Evolutionary conservation across 1,284 basidiomycete genomes (phyloP).

Genomic region (Lentinula novae-zelandiae): DNA sequence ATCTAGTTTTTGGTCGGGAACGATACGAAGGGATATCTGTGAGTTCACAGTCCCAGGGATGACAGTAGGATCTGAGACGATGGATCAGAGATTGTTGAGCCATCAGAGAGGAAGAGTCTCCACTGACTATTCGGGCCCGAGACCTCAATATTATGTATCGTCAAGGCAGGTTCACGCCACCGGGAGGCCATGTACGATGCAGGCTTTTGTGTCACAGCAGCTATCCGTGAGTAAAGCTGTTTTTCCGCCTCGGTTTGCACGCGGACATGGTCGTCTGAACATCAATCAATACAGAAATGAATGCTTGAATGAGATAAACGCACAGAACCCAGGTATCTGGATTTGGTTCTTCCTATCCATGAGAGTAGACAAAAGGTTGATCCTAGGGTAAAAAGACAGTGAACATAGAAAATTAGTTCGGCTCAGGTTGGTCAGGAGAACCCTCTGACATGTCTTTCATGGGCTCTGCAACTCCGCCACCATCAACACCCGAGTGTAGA

Average conservation of each 20-base stretch:
- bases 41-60: slow-evolving; percentile 82
- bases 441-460: slow-evolving; percentile 82
- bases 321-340: slow-evolving; percentile 84
- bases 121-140: slow-evolving; percentile 72
- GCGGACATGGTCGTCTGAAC: slow-evolving; percentile 71
- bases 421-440: neutral
- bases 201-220: slow-evolving; percentile 62
- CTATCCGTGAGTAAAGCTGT: slow-evolving; percentile 63
- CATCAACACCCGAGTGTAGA: slow-evolving; percentile 90
- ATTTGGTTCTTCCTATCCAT: slow-evolving; percentile 58
- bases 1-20: slow-evolving; percentile 88
- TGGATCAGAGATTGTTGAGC: neutral
- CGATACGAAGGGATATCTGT: slow-evolving; percentile 85
- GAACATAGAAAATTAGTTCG: neutral
- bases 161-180: slow-evolving; percentile 79
- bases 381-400: slow-evolving; percentile 38
- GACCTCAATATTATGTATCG: slow-evolving; percentile 66
- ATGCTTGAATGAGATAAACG: slow-evolving; percentile 26
- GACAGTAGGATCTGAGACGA: slow-evolving; percentile 68
- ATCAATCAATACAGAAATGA: slow-evolving; percentile 8
- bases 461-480: slow-evolving; percentile 83
- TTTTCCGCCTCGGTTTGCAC: slow-evolving; percentile 65
- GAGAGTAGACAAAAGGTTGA: slow-evolving; percentile 75
- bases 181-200: slow-evolving; percentile 66
- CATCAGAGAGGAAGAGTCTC: neutral